These are phyloP conservation scores for Fusarium keratoplasticum DNA, from an alignment of 2,329 filamentous ascomycete species.

Conservation along the genomic window DNA sequence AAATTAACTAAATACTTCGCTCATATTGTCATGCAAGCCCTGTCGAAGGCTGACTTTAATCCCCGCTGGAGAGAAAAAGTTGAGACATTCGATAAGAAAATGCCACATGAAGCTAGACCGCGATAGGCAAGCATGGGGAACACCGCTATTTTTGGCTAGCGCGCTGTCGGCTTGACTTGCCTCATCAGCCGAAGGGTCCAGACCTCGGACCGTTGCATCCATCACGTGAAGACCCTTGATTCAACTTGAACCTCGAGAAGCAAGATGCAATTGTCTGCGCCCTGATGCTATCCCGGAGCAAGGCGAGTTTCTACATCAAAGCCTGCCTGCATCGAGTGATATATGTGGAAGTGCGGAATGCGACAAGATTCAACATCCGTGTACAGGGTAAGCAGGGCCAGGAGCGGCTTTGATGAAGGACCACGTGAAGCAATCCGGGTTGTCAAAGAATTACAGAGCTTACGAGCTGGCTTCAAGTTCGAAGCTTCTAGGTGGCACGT, in stretches of 20 bases:
- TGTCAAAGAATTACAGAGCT: background rate
- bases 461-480: too few species aligned
- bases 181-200: background rate
- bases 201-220: background rate
- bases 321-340: background rate
- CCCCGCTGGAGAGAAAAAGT: background rate
- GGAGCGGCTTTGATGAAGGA: background rate
- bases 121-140: background rate
- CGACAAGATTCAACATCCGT: background rate
- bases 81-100: background rate
- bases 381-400: background rate
- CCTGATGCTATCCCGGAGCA: background rate
- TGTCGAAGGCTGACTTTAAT: too few species aligned
- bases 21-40: fast-evolving
- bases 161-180: background rate
- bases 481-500: too few species aligned
- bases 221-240: slow-evolving; percentile 10
- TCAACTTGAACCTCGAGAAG: background rate
- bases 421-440: background rate
- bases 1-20: too few species aligned
- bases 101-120: background rate
- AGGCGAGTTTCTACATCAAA: background rate
- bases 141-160: background rate
- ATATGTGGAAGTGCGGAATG: background rate
- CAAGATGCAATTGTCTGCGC: background rate